Evolutionary conservation across 192 early-diverging fungal genomes (phyloP).

Genomic region (Umbelopsis ramanniana): DNA sequence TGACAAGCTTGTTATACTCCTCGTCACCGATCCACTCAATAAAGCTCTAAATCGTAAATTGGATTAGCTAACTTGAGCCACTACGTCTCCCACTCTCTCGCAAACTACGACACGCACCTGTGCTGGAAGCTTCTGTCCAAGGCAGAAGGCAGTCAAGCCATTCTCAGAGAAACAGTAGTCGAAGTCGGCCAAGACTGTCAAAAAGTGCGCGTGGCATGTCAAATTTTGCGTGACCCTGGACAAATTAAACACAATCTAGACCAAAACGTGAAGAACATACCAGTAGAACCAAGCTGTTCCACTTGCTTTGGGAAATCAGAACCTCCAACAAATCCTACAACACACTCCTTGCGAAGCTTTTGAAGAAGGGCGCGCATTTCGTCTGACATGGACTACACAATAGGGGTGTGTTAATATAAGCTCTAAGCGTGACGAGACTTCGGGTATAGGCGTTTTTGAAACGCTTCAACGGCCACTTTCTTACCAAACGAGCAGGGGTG

Average conservation of each 20-base stretch:
- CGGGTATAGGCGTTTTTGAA: too few relatives aligned
- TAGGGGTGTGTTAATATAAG: too few relatives aligned
- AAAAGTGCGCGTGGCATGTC: constrained; percentile 10
- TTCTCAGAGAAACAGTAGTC: constrained; percentile 98
- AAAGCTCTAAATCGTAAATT: constrained; percentile 70
- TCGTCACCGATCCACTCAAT: constrained; percentile 92
- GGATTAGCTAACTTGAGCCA: background rate
- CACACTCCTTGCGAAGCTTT: constrained; percentile 85
- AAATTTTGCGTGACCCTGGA: background rate
- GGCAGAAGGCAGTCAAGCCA: constrained; percentile 91
- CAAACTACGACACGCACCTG: constrained; percentile 47
- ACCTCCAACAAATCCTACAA: constrained; percentile 97
- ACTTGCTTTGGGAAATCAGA: constrained; percentile 93
- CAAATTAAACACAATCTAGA: background rate
- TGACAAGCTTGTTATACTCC: constrained; percentile 86
- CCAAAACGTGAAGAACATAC: constrained; percentile 48
- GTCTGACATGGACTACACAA: constrained; percentile 68
- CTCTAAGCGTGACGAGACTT: too few relatives aligned
- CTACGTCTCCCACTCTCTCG: background rate
- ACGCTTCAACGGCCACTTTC: background rate
- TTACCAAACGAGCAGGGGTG: constrained; percentile 92
- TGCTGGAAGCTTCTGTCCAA: constrained; percentile 71
- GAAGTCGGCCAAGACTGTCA: constrained; percentile 78
- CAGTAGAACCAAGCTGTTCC: constrained; percentile 90
- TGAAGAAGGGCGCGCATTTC: constrained; percentile 78